Base-by-base conservation (phyloP, 345 rosid genomes). In the Aquilaria malaccensis region DNA sequence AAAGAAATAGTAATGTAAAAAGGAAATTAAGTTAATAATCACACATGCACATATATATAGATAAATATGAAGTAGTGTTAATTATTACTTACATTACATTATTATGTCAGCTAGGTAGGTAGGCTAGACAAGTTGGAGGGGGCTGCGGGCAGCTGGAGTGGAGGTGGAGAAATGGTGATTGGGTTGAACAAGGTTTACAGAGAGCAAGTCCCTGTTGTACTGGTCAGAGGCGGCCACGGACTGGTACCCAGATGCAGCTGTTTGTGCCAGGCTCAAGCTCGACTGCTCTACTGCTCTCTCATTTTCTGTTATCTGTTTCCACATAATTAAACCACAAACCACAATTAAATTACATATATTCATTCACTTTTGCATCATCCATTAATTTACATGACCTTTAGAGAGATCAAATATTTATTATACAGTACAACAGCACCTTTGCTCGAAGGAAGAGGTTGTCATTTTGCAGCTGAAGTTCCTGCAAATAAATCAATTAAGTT, bases 381-480 rank as follows among this genome's bases (percentile, higher is more conserved):
- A 30, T 57, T 30, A 6, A 37, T 48, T 4, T 10, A 6, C 10
- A 4, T 33, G 14, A 32, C 3, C 13, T 32, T 55, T 37, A 31
- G 33, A 31, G 45, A 55, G 58, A 11, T 37, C 56, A 12, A 31
- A 0, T 0, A 55, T 43, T 41, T 41, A 53, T 47, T 45, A 29
- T 4, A 59, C 50, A 59, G 55, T 13, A 56, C 48, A 48, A 41
- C 13, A 46, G 60, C 64, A 87, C 97, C 91, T 83, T 85, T 50
- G 90, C 81, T 56, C 91, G 76, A 43, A 87, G 82, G 67, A 73
- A 84, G 85, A 79, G 64, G 76, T 84, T 91, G 61, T 91, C 86
- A 65, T 85, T 91, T 62, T 87, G 96, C 69, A 91, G 84, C 78
- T 87, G 91, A 32, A 82, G 78, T 76, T 83, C 97, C 97, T 91